Percentiles rank a stretch among this genome's conserved stretches.
These are phyloP conservation scores for Quercus aquifolioides DNA, from an alignment of 306 rosid genomes.

Conservation along the genomic window DNA sequence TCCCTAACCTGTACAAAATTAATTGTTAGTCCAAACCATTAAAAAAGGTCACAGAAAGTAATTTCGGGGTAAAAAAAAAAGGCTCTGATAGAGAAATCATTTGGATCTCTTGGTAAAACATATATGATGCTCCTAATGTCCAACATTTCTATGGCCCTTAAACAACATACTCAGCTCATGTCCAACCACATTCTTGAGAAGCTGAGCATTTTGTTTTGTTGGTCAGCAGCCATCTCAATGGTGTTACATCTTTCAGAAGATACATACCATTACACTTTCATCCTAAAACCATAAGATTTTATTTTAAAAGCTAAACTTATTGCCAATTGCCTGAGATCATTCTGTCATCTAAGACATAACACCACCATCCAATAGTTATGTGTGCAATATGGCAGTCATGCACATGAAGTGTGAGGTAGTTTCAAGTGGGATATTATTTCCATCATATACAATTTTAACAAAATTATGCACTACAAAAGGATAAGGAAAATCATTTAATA, in stretches of 20 bases:
- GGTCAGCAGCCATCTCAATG: not conserved
- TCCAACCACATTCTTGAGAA: not conserved
- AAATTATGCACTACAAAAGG: not conserved
- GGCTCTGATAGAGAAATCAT: not conserved
- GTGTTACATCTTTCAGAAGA: not conserved
- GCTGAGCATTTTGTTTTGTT: not conserved
- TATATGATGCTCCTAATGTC: not conserved
- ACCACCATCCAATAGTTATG: not conserved
- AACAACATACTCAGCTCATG: not conserved
- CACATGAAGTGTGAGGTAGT: not conserved
- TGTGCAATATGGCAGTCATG: not conserved
- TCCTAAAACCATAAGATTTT: not conserved
- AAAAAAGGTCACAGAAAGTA: conserved; percentile 13
- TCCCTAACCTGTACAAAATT: conserved; percentile 74
- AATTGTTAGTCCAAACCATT: conserved; percentile 27
- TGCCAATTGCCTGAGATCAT: conserved; percentile 13
- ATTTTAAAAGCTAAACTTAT: not conserved
- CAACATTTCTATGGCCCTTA: conserved; percentile 8
- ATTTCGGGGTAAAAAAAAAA: not conserved
- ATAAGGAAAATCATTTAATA: not conserved
- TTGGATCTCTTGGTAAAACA: not conserved
- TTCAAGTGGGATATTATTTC: not conserved
- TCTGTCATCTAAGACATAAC: not conserved
- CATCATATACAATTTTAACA: not conserved
- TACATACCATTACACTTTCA: not conserved